Conservation (phyloP, 192 early-diverging fungal species). For the Coemansia sp. region DNA sequence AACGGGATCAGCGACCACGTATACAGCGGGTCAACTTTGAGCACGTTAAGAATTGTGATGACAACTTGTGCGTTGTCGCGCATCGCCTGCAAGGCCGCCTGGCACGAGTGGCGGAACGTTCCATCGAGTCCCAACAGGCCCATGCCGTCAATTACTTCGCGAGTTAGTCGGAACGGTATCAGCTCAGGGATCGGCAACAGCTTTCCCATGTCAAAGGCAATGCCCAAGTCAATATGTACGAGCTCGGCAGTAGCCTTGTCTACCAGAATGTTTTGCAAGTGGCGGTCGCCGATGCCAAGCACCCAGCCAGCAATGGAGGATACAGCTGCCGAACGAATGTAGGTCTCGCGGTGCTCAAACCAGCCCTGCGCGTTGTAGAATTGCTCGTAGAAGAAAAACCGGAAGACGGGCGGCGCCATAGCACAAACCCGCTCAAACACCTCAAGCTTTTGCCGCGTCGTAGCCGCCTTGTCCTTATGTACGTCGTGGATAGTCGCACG, state of each 20-base stretch:
- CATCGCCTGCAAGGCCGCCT: slow-evolving; percentile 79
- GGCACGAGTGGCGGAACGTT: slow-evolving; percentile 75
- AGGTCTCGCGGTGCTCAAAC: slow-evolving; percentile 72
- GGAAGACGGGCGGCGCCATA: slow-evolving; percentile 64
- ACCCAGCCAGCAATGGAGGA: slow-evolving; percentile 88
- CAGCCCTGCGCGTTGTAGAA: slow-evolving; percentile 75
- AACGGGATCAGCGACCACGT: slow-evolving; percentile 64
- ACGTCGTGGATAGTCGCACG: slow-evolving; percentile 31
- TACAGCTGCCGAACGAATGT: slow-evolving; percentile 81
- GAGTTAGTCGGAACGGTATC: slow-evolving; percentile 91
- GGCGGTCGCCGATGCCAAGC: slow-evolving; percentile 92
- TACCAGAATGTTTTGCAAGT: slow-evolving; percentile 91
- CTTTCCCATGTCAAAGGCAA: slow-evolving; percentile 95
- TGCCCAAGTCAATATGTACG: slow-evolving; percentile 96
- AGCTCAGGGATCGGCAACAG: slow-evolving; percentile 84
- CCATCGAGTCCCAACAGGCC: slow-evolving; percentile 83
- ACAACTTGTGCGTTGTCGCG: slow-evolving; percentile 80
- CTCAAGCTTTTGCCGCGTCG: slow-evolving; percentile 61
- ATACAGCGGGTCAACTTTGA: slow-evolving; percentile 91
- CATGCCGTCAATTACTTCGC: slow-evolving; percentile 88
- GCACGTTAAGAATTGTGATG: slow-evolving; percentile 89
- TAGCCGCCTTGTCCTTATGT: slow-evolving; percentile 50
- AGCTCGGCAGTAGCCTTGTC: slow-evolving; percentile 81
- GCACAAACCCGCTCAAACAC: slow-evolving; percentile 59
- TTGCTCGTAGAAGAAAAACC: slow-evolving; percentile 80